These are phyloP conservation scores for Neodidymelliopsis sp. DNA, from an alignment of 2,329 filamentous ascomycete genomes.

Conservation along the genomic window DNA sequence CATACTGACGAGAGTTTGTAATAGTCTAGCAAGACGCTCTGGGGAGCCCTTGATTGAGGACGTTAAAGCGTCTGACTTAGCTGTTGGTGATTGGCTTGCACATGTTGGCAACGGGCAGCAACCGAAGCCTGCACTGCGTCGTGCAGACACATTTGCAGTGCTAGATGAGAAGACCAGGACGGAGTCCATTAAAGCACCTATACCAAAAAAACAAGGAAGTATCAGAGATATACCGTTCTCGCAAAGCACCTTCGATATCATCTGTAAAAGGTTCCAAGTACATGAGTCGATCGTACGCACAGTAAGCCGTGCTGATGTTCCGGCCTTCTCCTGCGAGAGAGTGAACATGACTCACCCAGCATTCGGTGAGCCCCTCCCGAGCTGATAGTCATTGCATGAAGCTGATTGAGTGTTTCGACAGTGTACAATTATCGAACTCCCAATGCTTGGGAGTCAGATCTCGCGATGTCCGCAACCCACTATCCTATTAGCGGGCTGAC, in stretches of 20 bases:
- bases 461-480: slow-evolving; percentile 26
- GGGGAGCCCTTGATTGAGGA: no score
- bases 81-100: no score
- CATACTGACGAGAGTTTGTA: no score
- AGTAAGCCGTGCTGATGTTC: slow-evolving; percentile 23
- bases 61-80: no score
- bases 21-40: no score
- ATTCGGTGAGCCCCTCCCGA: slow-evolving; percentile 21
- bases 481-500: slow-evolving; percentile 15
- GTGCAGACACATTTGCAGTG: no score
- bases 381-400: no score
- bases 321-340: slow-evolving; percentile 17
- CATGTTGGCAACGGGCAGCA: no score
- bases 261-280: slow-evolving; percentile 15
- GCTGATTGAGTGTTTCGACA: slow-evolving; percentile 2
- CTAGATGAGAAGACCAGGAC: no score
- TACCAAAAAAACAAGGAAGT: no score
- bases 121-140: no score
- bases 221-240: slow-evolving; percentile 28
- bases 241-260: slow-evolving; percentile 14
- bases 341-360: slow-evolving; percentile 18
- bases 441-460: slow-evolving; percentile 26
- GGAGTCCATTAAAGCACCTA: no score
- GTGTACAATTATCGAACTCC: slow-evolving; percentile 30
- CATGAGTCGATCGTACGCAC: slow-evolving; percentile 24